Evolutionary conservation across 1,139 yeast species (phyloP), one percentile per base, ranked within the genome.

Genomic region (Blastobotrys illinoisensis): DNA sequence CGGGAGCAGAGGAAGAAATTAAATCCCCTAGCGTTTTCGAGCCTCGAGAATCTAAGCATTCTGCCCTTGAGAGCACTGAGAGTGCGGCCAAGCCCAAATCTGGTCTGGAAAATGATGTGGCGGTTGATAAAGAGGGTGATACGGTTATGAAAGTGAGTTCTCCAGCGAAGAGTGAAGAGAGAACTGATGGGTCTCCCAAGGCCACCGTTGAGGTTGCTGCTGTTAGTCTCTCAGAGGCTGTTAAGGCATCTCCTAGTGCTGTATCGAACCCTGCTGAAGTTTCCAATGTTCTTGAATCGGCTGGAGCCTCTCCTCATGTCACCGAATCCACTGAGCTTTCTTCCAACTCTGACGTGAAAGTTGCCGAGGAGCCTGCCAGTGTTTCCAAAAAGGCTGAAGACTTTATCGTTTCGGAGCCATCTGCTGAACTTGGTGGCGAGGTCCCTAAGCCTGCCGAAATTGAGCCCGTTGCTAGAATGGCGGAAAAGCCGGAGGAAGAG

Each of bases 401-500:
- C 23, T 21, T 4, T 21, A 6, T 21, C 6, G 23, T 21, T 21
- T 21, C 23, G 5, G 23, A 46, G 49, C 46, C 11, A n/a, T 43
- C n/a, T 6, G 49, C 36, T 26, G 18, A 52, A 26, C n/a, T n/a
- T n/a, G n/a, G n/a, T n/a, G n/a, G n/a, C n/a, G n/a, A n/a, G n/a
- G 14, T 23, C 20, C 20, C 45, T 3, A 51, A 32, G 21, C 21
- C 19, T 44, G 44, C 36, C 16, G 44, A 44, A 36, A n/a, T n/a
- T n/a, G 24, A 3, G 26, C 16, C 40, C 21, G 43, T 26, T 50
- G 53, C 16, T 45, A 50, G 36, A 44, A 14, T 6, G 2, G 21
- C 18, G 11, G 16, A 28, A 3, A 21, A 36, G 28, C 47, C 13
- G 49, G 20, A 7, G 23, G 48, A 47, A 19, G 58, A 53, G 48